These are phyloP conservation scores for Magnolia changhungtana DNA, from an alignment of 164 flowering plant species.

Conservation along the genomic window DNA sequence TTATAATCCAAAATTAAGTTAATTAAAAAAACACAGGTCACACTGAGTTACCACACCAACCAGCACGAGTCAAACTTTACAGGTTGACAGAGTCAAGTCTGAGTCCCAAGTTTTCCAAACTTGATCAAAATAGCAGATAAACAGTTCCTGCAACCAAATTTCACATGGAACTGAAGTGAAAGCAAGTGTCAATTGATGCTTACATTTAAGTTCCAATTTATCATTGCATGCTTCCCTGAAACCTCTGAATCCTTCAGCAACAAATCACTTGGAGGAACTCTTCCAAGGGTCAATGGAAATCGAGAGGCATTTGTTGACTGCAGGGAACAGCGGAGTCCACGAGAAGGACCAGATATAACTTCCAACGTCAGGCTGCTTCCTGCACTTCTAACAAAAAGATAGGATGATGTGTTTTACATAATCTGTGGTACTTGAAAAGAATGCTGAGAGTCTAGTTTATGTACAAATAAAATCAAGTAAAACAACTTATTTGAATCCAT, in stretches of 20 bases:
- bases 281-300: slow-evolving; percentile 86
- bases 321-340: slow-evolving; percentile 49
- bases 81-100: too few relatives aligned
- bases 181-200: background rate
- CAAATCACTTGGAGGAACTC: slow-evolving; percentile 79
- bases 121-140: too few relatives aligned
- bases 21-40: too few relatives aligned
- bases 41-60: too few relatives aligned
- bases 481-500: background rate
- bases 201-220: slow-evolving; percentile 86
- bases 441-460: background rate
- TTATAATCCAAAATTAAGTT: too few relatives aligned
- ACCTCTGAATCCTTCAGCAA: slow-evolving; percentile 79
- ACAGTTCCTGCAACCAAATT: background rate
- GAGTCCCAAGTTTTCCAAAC: too few relatives aligned
- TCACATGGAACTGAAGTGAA: background rate
- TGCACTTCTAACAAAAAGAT: slow-evolving; percentile 81
- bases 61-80: too few relatives aligned
- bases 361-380: slow-evolving; percentile 85
- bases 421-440: slow-evolving; percentile 15
- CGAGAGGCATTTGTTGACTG: slow-evolving; percentile 50
- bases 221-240: slow-evolving; percentile 93
- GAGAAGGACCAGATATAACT: slow-evolving; percentile 82
- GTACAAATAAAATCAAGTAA: background rate
- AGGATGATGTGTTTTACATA: slow-evolving; percentile 56